Conservation (phyloP, 1,139 yeast genomes). For the Suhomyces yuchorum region DNA sequence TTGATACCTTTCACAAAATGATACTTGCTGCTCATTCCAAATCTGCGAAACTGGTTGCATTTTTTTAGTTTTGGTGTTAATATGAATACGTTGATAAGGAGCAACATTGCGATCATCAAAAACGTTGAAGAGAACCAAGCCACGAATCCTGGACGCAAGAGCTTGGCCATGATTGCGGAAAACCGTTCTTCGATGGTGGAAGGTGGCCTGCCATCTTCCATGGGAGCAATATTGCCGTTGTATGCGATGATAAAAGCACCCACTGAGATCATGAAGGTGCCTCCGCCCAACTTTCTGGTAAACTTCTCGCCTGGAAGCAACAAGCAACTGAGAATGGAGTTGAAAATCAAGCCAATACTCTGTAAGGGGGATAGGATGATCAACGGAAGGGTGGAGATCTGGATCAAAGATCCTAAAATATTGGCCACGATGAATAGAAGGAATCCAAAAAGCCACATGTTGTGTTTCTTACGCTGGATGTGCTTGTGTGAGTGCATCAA, state of each 20-base stretch:
- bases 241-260: conserved; percentile 86
- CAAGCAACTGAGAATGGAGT: conserved; percentile 69
- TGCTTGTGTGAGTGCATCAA: conserved; percentile 27
- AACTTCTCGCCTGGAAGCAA: conserved; percentile 69
- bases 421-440: conserved; percentile 71
- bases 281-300: conserved; percentile 56
- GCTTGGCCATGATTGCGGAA: conserved; percentile 27
- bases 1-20: conserved; percentile 52
- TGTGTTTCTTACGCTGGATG: conserved; percentile 49
- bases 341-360: conserved; percentile 84
- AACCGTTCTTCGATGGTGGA: conserved; percentile 30
- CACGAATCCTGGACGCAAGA: conserved; percentile 33
- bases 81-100: conserved; percentile 25
- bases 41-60: not conserved
- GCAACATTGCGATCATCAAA: conserved; percentile 28
- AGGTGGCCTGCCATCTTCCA: conserved; percentile 27
- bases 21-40: conserved; percentile 5
- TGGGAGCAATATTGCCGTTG: conserved; percentile 47
- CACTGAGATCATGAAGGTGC: conserved; percentile 66
- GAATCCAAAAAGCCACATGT: conserved; percentile 79
- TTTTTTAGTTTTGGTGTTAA: conserved; percentile 11
- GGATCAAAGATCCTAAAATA: conserved; percentile 78
- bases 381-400: conserved; percentile 80
- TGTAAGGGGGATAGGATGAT: conserved; percentile 81
- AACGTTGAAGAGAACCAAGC: conserved; percentile 45